Base-by-base conservation (phyloP, 2,329 filamentous ascomycete species). In the Trichocomaceae sp. region DNA sequence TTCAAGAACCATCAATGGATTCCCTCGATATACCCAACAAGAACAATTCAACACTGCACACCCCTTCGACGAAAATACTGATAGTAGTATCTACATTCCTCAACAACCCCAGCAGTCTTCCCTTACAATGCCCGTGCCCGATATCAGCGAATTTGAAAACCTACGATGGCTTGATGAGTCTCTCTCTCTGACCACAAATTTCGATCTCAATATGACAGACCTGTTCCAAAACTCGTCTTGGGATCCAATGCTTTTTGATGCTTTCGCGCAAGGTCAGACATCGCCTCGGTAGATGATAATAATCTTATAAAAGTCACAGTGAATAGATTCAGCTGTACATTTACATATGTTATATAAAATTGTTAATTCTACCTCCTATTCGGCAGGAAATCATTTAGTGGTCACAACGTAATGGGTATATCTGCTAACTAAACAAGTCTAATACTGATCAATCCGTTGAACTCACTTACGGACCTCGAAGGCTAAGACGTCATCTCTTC, bases 131-230 rank as follows among this genome's bases (percentile, higher is more conserved):
- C 55, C 23, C 59, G 60, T 26, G 23, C 23, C 23, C 23, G 23
- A 47, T 51, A 58, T 17, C 56, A 61, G 13, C 52, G 54, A 48
- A 26, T 12, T 57, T n/a, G 20, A 54, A n/a, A 37, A 37, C 44
- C 22, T 41, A 44, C 33, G 53, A 47, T 51, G 57, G 19, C 54
- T 42, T 19, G 48, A 55, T 1, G 35, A 42, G 41, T 57, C 37
- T 45, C 41, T 48, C 9, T 58, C 39, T 20, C 26, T 56, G 15
- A 57, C 62, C 44, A 63, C 57, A 12, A 65, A 63, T 15, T 64
- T 66, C 31, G 67, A 69, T 55, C 59, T 64, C 29, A 67, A 63
- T 29, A 69, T 66, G 64, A 67, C 62, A 8, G 66, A 68, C 61
- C 45, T 70, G 22, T 60, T 70, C 29, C 61, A 68, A 22, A 66